These are phyloP conservation scores for Diversispora eburnea DNA, from an alignment of 192 early-diverging fungal genomes.

Conservation along the genomic window DNA sequence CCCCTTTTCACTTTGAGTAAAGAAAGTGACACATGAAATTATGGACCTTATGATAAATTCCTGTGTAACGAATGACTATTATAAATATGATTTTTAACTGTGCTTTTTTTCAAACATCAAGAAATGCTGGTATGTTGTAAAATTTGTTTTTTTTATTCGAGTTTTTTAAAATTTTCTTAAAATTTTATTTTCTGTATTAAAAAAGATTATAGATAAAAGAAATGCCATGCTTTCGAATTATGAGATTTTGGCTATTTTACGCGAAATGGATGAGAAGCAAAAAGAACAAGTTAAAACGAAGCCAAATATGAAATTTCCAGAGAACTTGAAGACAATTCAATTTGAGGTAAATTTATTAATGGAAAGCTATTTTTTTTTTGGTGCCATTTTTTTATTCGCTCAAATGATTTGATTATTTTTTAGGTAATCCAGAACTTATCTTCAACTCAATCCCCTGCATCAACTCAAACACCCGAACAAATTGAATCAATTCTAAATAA, in stretches of 20 bases:
- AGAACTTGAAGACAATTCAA: constrained; percentile 23
- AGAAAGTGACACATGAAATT: too few species aligned
- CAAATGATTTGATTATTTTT: not conserved
- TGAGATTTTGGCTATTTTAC: constrained; percentile 15
- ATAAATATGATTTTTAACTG: too few species aligned
- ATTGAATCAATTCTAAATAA: constrained; percentile 2
- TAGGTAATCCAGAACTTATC: constrained; percentile 17
- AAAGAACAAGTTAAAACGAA: not conserved
- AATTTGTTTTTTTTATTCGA: too few species aligned
- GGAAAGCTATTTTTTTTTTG: not conserved
- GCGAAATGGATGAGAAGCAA: constrained; percentile 22
- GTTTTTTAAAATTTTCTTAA: too few species aligned
- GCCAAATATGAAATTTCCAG: constrained; percentile 8
- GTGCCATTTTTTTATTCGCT: not conserved
- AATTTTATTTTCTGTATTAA: too few species aligned
- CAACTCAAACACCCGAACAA: constrained; percentile 21
- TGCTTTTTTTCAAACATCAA: too few species aligned
- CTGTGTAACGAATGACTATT: too few species aligned
- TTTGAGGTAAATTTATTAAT: constrained; percentile 11
- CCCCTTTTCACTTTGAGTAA: too few species aligned
- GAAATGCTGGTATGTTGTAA: too few species aligned
- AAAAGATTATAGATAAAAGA: constrained; percentile 7
- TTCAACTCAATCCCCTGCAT: constrained; percentile 7
- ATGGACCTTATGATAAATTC: too few species aligned
- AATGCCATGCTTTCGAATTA: constrained; percentile 18